Evolutionary conservation across 1,284 basidiomycete genomes (phyloP), one percentile per base, ranked within the genome.

Genomic region (Cryptococcus wingfieldii): DNA sequence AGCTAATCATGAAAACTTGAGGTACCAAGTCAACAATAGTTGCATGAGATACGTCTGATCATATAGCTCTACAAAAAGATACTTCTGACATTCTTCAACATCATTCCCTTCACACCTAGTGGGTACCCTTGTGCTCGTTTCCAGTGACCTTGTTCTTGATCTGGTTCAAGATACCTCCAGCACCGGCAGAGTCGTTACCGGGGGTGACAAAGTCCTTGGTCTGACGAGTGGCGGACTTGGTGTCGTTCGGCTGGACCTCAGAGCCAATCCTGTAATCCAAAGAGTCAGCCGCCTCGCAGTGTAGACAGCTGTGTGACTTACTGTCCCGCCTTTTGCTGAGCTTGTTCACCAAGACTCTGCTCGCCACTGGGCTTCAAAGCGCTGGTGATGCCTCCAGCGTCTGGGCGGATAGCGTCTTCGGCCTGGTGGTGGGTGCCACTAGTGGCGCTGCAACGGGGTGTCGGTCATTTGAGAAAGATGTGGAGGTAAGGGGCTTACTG

Each of bases 151-250:
- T 48, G 47, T 48, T 28, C 28, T 34, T 48, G 47, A 48, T 38
- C 12, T 55, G 54, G 25, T 27, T 38, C 38, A 60, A 37, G 23
- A 57, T 54, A 2, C 53, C 55, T 10, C 46, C 46, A 16, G 51
- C 54, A 19, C 56, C 58, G 4, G 55, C 48, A 28, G 56, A 58
- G 28, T 60, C 55, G 52, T 63, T 58, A 14, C 59, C 59, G 38
- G 59, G 56, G 28, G 59, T 63, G 47, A 54, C 38, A 25, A 28
- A 58, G 50, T 60, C 59, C 34, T 47, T 41, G 23, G 59, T 44
- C n/a, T 59, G 54, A 38, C 58, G 56, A 41, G 47, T 45, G 23
- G 55, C 37, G 13, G 52, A 51, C 44, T 60, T 63, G 47, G 37
- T 52, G 23, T 54, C 50, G 53, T 63, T 58, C 25, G 58, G 58